Percentiles rank a stretch among this genome's conserved stretches.
These are phyloP conservation scores for Fusarium solani-melongenae DNA, from an alignment of 2,329 filamentous ascomycete genomes.

Conservation along the genomic window DNA sequence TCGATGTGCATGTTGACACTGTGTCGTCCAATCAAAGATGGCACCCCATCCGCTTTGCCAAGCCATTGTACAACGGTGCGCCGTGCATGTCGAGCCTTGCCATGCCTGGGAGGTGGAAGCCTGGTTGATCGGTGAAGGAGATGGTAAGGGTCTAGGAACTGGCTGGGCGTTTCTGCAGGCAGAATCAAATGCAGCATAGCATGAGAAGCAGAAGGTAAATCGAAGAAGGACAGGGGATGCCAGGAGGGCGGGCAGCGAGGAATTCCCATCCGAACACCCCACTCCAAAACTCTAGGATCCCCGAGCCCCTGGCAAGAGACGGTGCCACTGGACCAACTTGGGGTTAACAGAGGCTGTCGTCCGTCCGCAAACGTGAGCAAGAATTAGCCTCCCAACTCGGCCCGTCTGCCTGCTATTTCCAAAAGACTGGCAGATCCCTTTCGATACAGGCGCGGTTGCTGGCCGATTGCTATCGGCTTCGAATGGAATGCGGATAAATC, in stretches of 20 bases:
- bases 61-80: constrained; percentile 3
- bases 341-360: background rate
- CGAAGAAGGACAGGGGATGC: constrained; percentile 2
- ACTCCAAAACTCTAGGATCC: constrained; percentile 26
- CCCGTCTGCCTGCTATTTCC: background rate
- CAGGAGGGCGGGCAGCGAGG: constrained; percentile 1
- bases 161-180: constrained; percentile 30
- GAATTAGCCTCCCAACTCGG: background rate
- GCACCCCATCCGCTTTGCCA: background rate
- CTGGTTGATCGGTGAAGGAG: constrained; percentile 23
- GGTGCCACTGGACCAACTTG: background rate
- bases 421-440: background rate
- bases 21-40: background rate
- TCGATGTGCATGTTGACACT: background rate
- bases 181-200: constrained; percentile 37
- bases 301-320: constrained; percentile 5
- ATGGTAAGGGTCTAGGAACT: constrained; percentile 18
- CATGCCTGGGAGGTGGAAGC: constrained; percentile 11
- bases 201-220: constrained; percentile 15
- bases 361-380: background rate
- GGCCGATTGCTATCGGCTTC: background rate
- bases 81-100: constrained; percentile 2
- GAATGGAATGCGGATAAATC: constrained; percentile 33
- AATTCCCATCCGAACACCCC: constrained; percentile 14
- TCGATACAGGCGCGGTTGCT: background rate